A percentile compares a stretch with the other conserved stretches of the same genome.
These are phyloP conservation scores for Metarhizium robertsii DNA, from an alignment of 2,329 filamentous ascomycete genomes.

Conservation along the genomic window DNA sequence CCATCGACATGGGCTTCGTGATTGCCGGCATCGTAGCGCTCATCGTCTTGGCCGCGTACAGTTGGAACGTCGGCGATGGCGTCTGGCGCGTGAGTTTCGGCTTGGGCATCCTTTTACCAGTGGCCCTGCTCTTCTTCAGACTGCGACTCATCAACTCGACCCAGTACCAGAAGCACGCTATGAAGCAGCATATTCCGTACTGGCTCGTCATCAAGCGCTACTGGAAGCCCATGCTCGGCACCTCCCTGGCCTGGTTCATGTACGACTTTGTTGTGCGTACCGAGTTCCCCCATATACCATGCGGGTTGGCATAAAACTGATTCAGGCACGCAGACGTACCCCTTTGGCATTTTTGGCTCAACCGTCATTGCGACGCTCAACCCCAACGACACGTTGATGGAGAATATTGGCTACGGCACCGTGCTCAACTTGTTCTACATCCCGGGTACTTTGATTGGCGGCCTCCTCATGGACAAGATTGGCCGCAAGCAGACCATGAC, in stretches of 20 bases:
- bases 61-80: constrained; percentile 23
- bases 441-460: constrained; percentile 24
- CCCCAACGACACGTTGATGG: constrained; percentile 10
- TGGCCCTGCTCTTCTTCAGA: constrained; percentile 45
- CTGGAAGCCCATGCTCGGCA: constrained; percentile 41
- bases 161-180: constrained; percentile 21
- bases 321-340: constrained; percentile 10
- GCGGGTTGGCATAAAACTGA: not conserved
- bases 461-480: constrained; percentile 27
- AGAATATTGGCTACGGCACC: constrained; percentile 15
- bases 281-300: not conserved
- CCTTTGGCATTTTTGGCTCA: constrained; percentile 15
- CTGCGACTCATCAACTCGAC: constrained; percentile 41
- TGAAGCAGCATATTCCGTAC: constrained; percentile 17
- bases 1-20: constrained; percentile 24
- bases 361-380: constrained; percentile 14
- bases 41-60: constrained; percentile 31
- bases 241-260: constrained; percentile 42
- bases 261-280: constrained; percentile 15
- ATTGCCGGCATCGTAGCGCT: constrained; percentile 33
- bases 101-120: constrained; percentile 22
- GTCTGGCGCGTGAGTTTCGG: constrained; percentile 32
- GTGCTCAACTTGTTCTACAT: constrained; percentile 14
- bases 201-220: constrained; percentile 15
- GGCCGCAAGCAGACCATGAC: constrained; percentile 22